Conservation (phyloP, 805 yeast species). For the Candida nonsorbophila region DNA sequence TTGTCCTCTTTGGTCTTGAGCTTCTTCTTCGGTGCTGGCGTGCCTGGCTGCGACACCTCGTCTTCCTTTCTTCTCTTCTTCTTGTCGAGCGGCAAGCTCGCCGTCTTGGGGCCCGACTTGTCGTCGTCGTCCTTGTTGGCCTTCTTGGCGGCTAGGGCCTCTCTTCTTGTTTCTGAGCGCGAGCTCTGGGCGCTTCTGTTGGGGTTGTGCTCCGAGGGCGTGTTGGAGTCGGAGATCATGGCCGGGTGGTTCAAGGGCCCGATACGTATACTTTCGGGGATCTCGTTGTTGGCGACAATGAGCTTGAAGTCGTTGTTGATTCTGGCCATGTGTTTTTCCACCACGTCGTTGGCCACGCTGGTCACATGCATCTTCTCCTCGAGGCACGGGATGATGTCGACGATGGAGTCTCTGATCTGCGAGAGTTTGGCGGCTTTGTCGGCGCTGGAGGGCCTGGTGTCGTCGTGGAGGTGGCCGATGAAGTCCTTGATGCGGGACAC, state of each 20-base stretch:
- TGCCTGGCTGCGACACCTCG: constrained; percentile 11
- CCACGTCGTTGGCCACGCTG: constrained; percentile 77
- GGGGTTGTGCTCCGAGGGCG: constrained; percentile 36
- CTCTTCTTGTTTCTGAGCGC: constrained; percentile 82
- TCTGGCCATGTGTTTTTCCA: constrained; percentile 62
- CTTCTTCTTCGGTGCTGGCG: constrained; percentile 14
- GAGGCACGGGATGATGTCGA: constrained; percentile 81
- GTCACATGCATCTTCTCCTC: constrained; percentile 98
- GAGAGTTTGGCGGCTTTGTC: constrained; percentile 4
- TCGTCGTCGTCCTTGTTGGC: constrained; percentile 43
- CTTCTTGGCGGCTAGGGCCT: constrained; percentile 85
- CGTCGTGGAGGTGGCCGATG: constrained; percentile 16
- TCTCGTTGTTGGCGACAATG: constrained; percentile 66
- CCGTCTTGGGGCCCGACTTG: no score
- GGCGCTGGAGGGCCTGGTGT: neutral
- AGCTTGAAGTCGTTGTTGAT: constrained; percentile 77
- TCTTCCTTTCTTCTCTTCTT: constrained; percentile 11
- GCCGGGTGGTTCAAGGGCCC: constrained; percentile 91
- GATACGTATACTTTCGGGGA: constrained; percentile 70
- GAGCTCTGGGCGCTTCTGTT: constrained; percentile 64
- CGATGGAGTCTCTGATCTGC: constrained; percentile 40
- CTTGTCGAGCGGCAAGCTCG: constrained; percentile 11
- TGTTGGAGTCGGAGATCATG: constrained; percentile 56
- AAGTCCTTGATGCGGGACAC: constrained; percentile 49
- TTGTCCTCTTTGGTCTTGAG: constrained; percentile 14